phyloP scores from a whole-genome alignment of 2,329 filamentous ascomycete genomes.

The Aspergillus phoenicis region DNA sequence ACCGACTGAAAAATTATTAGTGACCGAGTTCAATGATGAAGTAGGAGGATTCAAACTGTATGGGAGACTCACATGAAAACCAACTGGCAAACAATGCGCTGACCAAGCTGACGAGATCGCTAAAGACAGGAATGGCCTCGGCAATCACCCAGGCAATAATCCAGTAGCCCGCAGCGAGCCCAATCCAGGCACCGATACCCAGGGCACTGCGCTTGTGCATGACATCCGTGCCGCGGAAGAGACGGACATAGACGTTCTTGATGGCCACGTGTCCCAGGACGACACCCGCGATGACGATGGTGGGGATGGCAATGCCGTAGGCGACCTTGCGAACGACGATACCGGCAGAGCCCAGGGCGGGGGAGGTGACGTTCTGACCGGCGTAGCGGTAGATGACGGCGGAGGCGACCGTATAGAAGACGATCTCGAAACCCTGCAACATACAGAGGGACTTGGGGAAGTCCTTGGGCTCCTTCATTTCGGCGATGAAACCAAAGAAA shows the following conservation, averaged over 20 bases:
- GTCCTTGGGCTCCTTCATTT: slow-evolving; percentile 63
- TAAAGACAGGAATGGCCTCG: slow-evolving; percentile 70
- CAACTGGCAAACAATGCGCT: slow-evolving; percentile 18
- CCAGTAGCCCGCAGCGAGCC: slow-evolving; percentile 59
- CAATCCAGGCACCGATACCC: slow-evolving; percentile 61
- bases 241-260: slow-evolving; percentile 66
- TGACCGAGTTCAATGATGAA: too few species aligned
- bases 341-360: slow-evolving; percentile 66
- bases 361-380: slow-evolving; percentile 62
- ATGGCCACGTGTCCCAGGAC: slow-evolving; percentile 68
- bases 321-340: slow-evolving; percentile 62
- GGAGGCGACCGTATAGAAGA: slow-evolving; percentile 66
- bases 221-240: slow-evolving; percentile 62
- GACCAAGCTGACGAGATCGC: slow-evolving; percentile 65
- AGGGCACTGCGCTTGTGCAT: slow-evolving; percentile 52
- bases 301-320: slow-evolving; percentile 69
- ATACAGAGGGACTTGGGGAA: slow-evolving; percentile 65
- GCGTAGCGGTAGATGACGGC: slow-evolving; percentile 69
- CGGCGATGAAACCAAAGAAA: slow-evolving; percentile 67
- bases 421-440: slow-evolving; percentile 61
- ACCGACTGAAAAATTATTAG: not conserved
- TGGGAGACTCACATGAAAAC: slow-evolving; percentile 7
- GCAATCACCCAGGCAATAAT: slow-evolving; percentile 67
- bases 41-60: too few species aligned
- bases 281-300: slow-evolving; percentile 70